Evolutionary conservation across 2,329 filamentous ascomycete species (phyloP).

Genomic region (Fusarium sacchari): DNA sequence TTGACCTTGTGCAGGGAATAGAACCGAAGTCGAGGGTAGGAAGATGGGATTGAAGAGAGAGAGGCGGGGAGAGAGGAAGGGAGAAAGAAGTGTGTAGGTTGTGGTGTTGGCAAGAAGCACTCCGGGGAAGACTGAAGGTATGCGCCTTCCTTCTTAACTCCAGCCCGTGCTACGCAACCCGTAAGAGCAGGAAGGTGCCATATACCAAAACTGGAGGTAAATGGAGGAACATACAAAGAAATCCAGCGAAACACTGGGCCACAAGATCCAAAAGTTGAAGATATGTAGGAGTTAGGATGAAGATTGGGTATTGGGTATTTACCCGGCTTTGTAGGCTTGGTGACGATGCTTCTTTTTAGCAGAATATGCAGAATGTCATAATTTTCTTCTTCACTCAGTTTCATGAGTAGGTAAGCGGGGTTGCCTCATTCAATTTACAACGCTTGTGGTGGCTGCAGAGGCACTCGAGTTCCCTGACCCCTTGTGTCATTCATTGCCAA

Average conservation of each 20-base stretch:
- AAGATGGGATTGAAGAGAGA: neutral
- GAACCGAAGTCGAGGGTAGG: neutral
- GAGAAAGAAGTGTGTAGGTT: neutral
- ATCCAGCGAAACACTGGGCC: neutral
- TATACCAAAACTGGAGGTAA: neutral
- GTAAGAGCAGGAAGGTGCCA: neutral
- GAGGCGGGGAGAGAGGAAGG: neutral
- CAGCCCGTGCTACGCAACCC: neutral
- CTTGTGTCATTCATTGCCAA: neutral
- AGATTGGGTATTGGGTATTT: neutral
- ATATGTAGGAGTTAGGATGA: conserved; percentile 7
- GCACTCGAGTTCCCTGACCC: neutral
- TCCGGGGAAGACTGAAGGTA: neutral
- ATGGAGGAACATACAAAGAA: neutral
- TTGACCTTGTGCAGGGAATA: conserved; percentile 11
- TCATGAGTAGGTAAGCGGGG: neutral
- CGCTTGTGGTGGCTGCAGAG: neutral
- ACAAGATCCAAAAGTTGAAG: conserved; percentile 10
- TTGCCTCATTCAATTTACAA: neutral
- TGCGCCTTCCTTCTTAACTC: conserved; percentile 15
- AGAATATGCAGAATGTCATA: neutral
- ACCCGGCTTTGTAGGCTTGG: neutral
- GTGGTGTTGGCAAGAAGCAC: neutral
- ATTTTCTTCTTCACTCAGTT: neutral
- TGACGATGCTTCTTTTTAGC: neutral